A percentile compares a stretch with the other conserved stretches of the same genome.
phyloP scores from a whole-genome alignment of 1,284 basidiomycete genomes.

The Austroboletus sp. region DNA sequence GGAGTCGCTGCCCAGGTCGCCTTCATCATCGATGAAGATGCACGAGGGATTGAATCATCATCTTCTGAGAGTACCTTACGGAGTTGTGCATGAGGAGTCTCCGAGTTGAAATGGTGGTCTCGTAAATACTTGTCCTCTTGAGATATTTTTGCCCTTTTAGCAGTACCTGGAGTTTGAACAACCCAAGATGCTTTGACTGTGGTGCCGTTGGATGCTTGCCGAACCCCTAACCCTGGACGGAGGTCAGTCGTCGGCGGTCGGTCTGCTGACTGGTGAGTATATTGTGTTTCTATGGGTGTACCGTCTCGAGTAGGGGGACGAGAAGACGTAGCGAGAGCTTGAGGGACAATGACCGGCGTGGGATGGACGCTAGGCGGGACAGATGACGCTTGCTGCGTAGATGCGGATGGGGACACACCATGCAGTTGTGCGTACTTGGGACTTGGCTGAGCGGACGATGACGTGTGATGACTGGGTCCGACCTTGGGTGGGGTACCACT shows the following conservation, averaged over 20 bases:
- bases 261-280: conserved; percentile 13
- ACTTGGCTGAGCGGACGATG: conserved; percentile 23
- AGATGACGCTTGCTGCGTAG: conserved; percentile 19
- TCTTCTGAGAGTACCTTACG: conserved; percentile 33
- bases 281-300: conserved; percentile 5
- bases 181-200: conserved; percentile 32
- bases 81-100: conserved; percentile 27
- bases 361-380: conserved; percentile 14
- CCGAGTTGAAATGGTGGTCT: conserved; percentile 16
- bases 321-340: conserved; percentile 19
- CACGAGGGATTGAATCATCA: conserved; percentile 20
- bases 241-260: conserved; percentile 10
- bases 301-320: conserved; percentile 27
- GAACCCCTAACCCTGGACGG: conserved; percentile 13
- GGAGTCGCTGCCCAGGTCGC: conserved; percentile 25
- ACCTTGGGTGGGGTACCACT: conserved; percentile 15
- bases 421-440: conserved; percentile 23
- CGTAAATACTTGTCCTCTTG: conserved; percentile 30
- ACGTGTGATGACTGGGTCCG: conserved; percentile 6
- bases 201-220: conserved; percentile 14
- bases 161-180: conserved; percentile 26
- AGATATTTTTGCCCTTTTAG: conserved; percentile 16
- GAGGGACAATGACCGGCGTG: conserved; percentile 21
- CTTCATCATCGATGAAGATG: conserved; percentile 29
- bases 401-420: conserved; percentile 8